Base-by-base conservation (phyloP, 169 alveolate genomes). In the Neospora caninum region DNA sequence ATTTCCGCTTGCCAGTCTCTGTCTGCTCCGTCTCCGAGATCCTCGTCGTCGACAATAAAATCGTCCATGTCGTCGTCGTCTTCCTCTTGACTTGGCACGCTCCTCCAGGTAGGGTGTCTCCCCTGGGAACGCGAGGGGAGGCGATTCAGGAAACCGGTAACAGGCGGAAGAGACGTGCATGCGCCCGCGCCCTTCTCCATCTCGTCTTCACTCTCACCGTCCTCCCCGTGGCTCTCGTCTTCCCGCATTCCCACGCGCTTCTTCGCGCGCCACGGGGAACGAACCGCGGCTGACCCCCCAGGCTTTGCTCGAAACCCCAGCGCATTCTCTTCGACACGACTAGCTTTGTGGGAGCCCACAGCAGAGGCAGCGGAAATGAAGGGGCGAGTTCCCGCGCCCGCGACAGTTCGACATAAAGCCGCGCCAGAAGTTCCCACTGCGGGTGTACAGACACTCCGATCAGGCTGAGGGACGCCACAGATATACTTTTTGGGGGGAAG, bases 1-100 rank as follows among this genome's bases (percentile, higher is more conserved):
- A 91, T 91, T 78, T 91, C 94, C 20, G 69, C 38, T 0, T 80
- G 43, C 94, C 94, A 91, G 67, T 53, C 82, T 0, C 64, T 38
- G 53, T 36, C 93, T 41, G n/a, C 41, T 22, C 18, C 69, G 18
- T 18, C 38, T 43, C 13, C 64, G 25, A 31, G 10, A 0, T 31
- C 67, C 38, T 70, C 67, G 73, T 70, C 83, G 78, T 70, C 83
- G 80, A 36, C 67, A 42, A 53, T 73, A 80, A 42, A 67, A 83
- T 86, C 80, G 58, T 45, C 27, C 78, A 27, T 27, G 31, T 70
- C 80, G 34, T 53, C 80, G 34, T 80, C 94, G 84, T 91, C 91
- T 9, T 91, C 94, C 54, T 91, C 91, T 22, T 22, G 88, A 31
- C 34, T 80, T 13, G 43, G 41, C 70, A 31, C 43, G 49, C 69